A percentile compares a stretch with the other conserved stretches of the same genome.
Conservation (phyloP, 345 rosid genomes). For the Arabidopsis suecica region DNA sequence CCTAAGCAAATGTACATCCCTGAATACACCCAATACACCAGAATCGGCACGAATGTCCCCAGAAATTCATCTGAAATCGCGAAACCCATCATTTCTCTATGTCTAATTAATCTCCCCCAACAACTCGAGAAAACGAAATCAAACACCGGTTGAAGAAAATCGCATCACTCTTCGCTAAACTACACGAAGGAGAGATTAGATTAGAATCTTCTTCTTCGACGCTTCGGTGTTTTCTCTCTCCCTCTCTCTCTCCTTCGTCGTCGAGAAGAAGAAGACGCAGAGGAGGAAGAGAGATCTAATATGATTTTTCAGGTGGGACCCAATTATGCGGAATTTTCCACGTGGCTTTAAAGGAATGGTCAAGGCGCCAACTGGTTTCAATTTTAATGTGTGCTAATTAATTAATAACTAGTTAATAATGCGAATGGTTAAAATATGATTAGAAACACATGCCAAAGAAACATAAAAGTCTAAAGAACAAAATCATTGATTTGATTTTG, state of each 20-base stretch:
- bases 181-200: conserved; percentile 33
- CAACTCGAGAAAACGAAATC: conserved; percentile 11
- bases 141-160: conserved; percentile 33
- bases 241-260: neutral
- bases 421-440: too few species aligned
- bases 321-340: neutral
- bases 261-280: conserved; percentile 26
- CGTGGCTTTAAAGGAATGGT: conserved; percentile 33
- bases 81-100: conserved; percentile 49
- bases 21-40: conserved; percentile 85
- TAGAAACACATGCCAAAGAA: conserved; percentile 15
- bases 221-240: conserved; percentile 20
- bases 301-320: conserved; percentile 36
- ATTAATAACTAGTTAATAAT: too few species aligned
- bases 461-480: conserved; percentile 13
- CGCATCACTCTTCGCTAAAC: conserved; percentile 33
- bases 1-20: conserved; percentile 70
- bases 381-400: conserved; percentile 30
- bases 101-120: conserved; percentile 3
- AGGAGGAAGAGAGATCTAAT: conserved; percentile 19
- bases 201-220: conserved; percentile 29
- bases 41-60: conserved; percentile 77
- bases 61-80: conserved; percentile 73
- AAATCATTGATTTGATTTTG: conserved; percentile 16
- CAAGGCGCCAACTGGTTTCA: conserved; percentile 23